Evolutionary conservation across 2,329 filamentous ascomycete genomes (phyloP).

Genomic region (Penicillium crustosum): DNA sequence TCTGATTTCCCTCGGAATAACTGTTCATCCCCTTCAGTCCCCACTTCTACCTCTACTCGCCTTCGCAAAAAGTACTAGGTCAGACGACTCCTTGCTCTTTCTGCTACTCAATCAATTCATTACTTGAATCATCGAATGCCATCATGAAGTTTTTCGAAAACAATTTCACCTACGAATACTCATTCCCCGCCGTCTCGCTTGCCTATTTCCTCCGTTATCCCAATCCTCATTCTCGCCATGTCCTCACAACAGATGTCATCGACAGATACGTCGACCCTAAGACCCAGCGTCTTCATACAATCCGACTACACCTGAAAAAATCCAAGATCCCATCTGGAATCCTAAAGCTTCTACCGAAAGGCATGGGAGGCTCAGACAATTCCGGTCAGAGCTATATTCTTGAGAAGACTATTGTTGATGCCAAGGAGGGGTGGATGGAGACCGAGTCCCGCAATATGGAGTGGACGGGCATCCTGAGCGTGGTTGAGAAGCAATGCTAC

Average conservation of each 20-base stretch:
- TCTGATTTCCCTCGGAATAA: constrained; percentile 7
- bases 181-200: constrained; percentile 64
- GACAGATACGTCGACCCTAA: constrained; percentile 60
- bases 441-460: constrained; percentile 65
- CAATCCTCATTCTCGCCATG: constrained; percentile 65
- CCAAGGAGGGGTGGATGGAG: constrained; percentile 65
- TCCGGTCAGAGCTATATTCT: constrained; percentile 63
- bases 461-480: constrained; percentile 64
- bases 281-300: constrained; percentile 61
- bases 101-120: constrained; percentile 4
- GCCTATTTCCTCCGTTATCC: constrained; percentile 70
- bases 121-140: constrained; percentile 19
- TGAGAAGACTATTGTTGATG: constrained; percentile 62
- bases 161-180: constrained; percentile 63
- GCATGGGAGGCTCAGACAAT: constrained; percentile 57
- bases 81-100: constrained; percentile 16
- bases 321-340: constrained; percentile 63
- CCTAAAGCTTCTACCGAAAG: constrained; percentile 60
- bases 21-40: constrained; percentile 1
- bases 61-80: constrained; percentile 21
- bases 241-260: constrained; percentile 66
- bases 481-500: constrained; percentile 62
- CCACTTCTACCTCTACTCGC: constrained; percentile 13
- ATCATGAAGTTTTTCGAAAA: constrained; percentile 56
- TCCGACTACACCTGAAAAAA: constrained; percentile 62